These are phyloP conservation scores for Myriosclerotinia curreyana DNA, from an alignment of 2,329 filamentous ascomycete genomes.

Conservation along the genomic window DNA sequence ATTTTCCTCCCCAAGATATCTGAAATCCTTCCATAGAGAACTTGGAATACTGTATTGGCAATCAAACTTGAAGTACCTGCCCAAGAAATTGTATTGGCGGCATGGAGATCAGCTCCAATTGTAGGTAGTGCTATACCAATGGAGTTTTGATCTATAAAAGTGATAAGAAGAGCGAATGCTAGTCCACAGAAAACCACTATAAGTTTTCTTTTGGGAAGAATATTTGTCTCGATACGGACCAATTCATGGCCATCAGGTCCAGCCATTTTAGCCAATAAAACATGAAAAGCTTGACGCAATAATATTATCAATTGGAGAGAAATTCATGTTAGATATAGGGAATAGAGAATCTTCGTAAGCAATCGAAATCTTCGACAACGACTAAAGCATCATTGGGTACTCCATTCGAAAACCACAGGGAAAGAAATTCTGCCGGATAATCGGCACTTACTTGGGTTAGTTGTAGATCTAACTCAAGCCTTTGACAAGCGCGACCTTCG, in stretches of 20 bases:
- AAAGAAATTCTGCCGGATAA: slow-evolving; percentile 9
- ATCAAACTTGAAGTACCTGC: slow-evolving; percentile 53
- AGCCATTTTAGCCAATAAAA: slow-evolving; percentile 25
- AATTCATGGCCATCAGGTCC: slow-evolving; percentile 27
- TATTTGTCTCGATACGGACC: slow-evolving; percentile 52
- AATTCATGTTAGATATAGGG: not conserved
- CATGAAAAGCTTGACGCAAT: not conserved
- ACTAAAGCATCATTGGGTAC: slow-evolving; percentile 4
- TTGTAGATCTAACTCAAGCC: not conserved
- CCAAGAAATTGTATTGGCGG: slow-evolving; percentile 53
- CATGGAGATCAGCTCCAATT: slow-evolving; percentile 47
- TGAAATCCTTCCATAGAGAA: slow-evolving; percentile 60
- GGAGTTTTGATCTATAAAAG: slow-evolving; percentile 44
- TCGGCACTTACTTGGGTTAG: slow-evolving; percentile 14
- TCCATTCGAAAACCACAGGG: slow-evolving; percentile 3
- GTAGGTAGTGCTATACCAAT: slow-evolving; percentile 48
- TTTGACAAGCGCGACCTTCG: slow-evolving; percentile 5
- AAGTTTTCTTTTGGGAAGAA: slow-evolving; percentile 51
- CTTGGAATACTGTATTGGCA: slow-evolving; percentile 60
- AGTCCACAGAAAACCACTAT: slow-evolving; percentile 52
- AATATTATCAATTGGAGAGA: not conserved
- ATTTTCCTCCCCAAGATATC: slow-evolving; percentile 61
- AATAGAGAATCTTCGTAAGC: not conserved
- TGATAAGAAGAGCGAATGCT: slow-evolving; percentile 52
- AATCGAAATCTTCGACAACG: slow-evolving; percentile 6